These are phyloP conservation scores for Fusarium mundagurra DNA, from an alignment of 2,329 filamentous ascomycete species.

Conservation along the genomic window DNA sequence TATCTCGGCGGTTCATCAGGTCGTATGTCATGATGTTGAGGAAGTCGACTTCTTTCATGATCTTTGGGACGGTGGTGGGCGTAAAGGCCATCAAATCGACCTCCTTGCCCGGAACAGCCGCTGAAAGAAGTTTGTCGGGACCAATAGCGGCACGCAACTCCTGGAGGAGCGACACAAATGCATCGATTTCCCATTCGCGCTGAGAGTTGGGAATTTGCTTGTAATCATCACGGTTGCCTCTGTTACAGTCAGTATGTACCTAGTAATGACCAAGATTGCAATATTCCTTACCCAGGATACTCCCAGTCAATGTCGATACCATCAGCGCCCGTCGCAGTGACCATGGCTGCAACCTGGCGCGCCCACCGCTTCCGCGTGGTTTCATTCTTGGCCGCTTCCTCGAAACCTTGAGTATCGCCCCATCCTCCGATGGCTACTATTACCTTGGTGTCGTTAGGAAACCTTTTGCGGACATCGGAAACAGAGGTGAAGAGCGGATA, in stretches of 20 bases:
- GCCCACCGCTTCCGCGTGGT: slow-evolving; percentile 67
- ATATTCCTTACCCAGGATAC: slow-evolving; percentile 58
- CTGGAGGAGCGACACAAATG: slow-evolving; percentile 69
- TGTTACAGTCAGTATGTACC: slow-evolving; percentile 31
- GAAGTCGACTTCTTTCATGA: slow-evolving; percentile 69
- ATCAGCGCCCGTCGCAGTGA: slow-evolving; percentile 70
- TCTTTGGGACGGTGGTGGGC: slow-evolving; percentile 63
- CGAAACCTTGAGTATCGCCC: slow-evolving; percentile 74
- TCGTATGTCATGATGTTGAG: slow-evolving; percentile 78
- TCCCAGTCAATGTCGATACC: slow-evolving; percentile 75
- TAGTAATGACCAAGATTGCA: neutral
- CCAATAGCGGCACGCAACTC: slow-evolving; percentile 68
- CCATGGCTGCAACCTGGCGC: slow-evolving; percentile 70
- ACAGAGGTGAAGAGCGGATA: slow-evolving; percentile 67
- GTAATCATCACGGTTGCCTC: slow-evolving; percentile 77
- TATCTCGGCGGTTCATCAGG: slow-evolving; percentile 75
- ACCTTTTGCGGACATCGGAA: slow-evolving; percentile 56
- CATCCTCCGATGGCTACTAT: slow-evolving; percentile 80
- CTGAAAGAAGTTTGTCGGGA: slow-evolving; percentile 67
- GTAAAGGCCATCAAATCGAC: slow-evolving; percentile 76
- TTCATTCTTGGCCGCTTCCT: slow-evolving; percentile 62
- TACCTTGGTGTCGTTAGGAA: slow-evolving; percentile 65
- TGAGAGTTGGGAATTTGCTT: slow-evolving; percentile 68
- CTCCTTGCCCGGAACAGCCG: slow-evolving; percentile 73
- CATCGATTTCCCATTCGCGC: slow-evolving; percentile 69